Evolutionary conservation across 164 flowering plant species (phyloP), one percentile per base, ranked within the genome.

Genomic region (Piper betle): DNA sequence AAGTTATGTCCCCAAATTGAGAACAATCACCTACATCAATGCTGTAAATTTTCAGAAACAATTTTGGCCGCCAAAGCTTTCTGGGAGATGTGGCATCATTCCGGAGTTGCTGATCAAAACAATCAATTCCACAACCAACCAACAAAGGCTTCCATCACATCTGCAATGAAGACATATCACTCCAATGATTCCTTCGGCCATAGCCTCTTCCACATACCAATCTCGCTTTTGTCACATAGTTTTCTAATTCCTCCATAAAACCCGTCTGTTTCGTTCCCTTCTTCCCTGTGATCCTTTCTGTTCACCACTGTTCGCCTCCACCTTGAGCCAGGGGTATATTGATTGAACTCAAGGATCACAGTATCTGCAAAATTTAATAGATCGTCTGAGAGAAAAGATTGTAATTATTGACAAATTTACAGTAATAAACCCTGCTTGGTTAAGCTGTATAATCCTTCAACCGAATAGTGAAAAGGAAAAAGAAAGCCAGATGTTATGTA

Each of bases 241-340:
- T 87, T 92, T 59, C 95, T 75, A 68, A 92, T 80, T 57, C 98
- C 98, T 2, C 91, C 98, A 48, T 92, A 92, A 67, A 87, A 89
- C 19, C 98, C 96, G 67, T 82, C 85, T 3, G 82, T 71, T 66
- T 87, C 98, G 43, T 82, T 82, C 33, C 98, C 96, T 70, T 84
- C 95, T 80, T 88, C 98, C 38, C 80, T 66, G 50, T 89, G 96
- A 38, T 82, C 79, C 72, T 72, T 92, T 69, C 96, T 71, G 62
- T 72, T 75, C 52, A 89, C 37, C 4, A 65, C 55, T 10, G 91
- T 64, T 18, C 54, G 72, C 58, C 97, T 79, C 98, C 98, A 89
- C 60, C 88, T 71, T 20, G 98, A 93, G 19, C 88, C 96, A 1
- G 77, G 77, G 6, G 84, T 67, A 65, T 93, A 93, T 64, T 93